A percentile compares a stretch with the other conserved stretches of the same genome.
Conservation (phyloP, 2,329 filamentous ascomycete species). For the Cordyceps fumosorosea region DNA sequence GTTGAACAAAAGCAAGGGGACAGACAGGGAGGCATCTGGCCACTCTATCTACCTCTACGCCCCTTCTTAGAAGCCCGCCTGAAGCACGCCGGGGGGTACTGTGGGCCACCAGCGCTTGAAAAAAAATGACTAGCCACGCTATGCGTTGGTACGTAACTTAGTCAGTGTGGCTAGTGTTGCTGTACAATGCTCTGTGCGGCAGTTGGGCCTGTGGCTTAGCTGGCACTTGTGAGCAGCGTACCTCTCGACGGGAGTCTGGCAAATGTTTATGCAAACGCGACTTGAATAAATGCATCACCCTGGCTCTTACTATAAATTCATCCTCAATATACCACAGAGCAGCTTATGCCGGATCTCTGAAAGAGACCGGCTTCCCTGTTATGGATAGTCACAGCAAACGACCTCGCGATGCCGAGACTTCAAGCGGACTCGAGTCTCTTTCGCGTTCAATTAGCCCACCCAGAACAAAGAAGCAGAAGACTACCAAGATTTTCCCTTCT, state of each 20-base stretch:
- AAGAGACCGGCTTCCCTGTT: neutral
- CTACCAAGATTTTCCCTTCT: constrained; percentile 38
- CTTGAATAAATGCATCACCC: neutral
- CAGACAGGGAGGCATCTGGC: neutral
- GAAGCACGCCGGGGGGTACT: neutral
- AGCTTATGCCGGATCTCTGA: too few relatives aligned
- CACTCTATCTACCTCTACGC: too few relatives aligned
- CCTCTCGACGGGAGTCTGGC: neutral
- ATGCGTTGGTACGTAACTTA: neutral
- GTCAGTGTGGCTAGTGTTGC: neutral
- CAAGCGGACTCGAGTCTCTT: constrained; percentile 22
- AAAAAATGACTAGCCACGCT: constrained; percentile 1
- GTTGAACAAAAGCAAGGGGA: constrained; percentile 5
- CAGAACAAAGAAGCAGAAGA: constrained; percentile 23
- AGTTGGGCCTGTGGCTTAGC: neutral
- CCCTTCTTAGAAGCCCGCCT: neutral
- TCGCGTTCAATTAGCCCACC: constrained; percentile 42
- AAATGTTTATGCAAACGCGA: too few relatives aligned
- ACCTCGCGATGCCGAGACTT: neutral
- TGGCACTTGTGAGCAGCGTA: neutral
- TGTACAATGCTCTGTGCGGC: too few relatives aligned
- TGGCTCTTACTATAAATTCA: too few relatives aligned
- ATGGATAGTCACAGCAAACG: constrained; percentile 6
- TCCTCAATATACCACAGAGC: too few relatives aligned
- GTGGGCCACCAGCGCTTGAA: neutral